Base-by-base conservation (phyloP, 164 flowering plant genomes). In the Sedum album region DNA sequence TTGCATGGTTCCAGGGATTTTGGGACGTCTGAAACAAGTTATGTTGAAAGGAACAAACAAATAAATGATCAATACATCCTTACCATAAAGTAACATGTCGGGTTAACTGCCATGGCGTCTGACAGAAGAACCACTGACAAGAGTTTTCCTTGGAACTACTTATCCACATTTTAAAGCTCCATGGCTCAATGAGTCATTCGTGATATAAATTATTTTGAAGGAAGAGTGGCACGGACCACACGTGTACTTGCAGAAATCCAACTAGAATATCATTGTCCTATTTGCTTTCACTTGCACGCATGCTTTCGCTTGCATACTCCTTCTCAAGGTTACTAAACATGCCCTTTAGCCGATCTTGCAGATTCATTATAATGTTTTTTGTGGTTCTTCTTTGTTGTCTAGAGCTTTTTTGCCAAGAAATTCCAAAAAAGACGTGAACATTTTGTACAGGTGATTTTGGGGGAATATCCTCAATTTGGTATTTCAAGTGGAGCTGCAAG, bases 381-480 rank as follows among this genome's bases (percentile, higher is more conserved):
- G 89, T 75, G 55, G 87, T 84, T 79, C 87, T 86, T 74, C 88
- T 94, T 80, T 87, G 88, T 71, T 91, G 84, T 76, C 73, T 79
- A 23, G 90, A 82, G 82, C 85, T 81, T 78, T 94, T 94, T 70
- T 87, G 77, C 98, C 98, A 91, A 17, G 83, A 86, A 46, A 94
- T 73, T 61, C 98, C 98, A 66, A 87, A 76, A 48, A 69, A 79
- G 31, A 94, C 89, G 31, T 78, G 80, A 7, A 89, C 83, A 64
- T 71, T 76, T 63, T 93, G 86, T 28, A 80, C 82, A 60, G 79
- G 82, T 10, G 85, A 73, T 81, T 73, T 84, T 48, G 88, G 72
- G 17, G 86, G 82, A 28, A 74, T 30, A 61, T 85, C 94, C 82
- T 94, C 98, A 49, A 89, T 68, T 72, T 89, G 95, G 76, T 85